A percentile compares a stretch with the other conserved stretches of the same genome.
Evolutionary conservation across 768 basidiomycete genomes (phyloP).

Genomic region (Psilocybe cyanescens): DNA sequence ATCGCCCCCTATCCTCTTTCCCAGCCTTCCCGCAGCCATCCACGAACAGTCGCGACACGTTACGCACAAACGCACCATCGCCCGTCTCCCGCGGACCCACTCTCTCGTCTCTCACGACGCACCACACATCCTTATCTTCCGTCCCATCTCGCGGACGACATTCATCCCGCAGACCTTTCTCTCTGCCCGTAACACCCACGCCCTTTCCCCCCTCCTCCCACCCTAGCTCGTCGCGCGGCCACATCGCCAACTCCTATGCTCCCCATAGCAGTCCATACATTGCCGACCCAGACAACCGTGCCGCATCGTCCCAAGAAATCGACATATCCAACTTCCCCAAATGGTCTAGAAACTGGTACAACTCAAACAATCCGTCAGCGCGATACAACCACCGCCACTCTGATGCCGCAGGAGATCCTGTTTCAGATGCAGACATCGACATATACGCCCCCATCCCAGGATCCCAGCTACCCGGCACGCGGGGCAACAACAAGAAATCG

Average conservation of each 20-base stretch:
- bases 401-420: conserved; percentile 12
- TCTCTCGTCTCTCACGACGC: conserved; percentile 38
- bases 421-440: conserved; percentile 17
- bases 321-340: conserved; percentile 67
- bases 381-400: conserved; percentile 5
- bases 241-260: conserved; percentile 11
- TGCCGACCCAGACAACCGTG: conserved; percentile 22
- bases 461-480: conserved; percentile 21
- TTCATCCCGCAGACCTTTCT: conserved; percentile 45
- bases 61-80: conserved; percentile 37
- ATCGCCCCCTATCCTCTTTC: background rate
- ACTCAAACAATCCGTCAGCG: conserved; percentile 19
- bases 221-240: conserved; percentile 22
- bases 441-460: conserved; percentile 31
- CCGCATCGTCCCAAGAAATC: conserved; percentile 44
- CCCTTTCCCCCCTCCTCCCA: conserved; percentile 18
- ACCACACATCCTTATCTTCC: conserved; percentile 21
- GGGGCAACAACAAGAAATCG: conserved; percentile 19
- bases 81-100: conserved; percentile 48
- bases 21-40: background rate
- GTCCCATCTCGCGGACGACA: conserved; percentile 20
- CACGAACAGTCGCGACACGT: conserved; percentile 27
- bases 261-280: conserved; percentile 24
- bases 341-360: conserved; percentile 69
- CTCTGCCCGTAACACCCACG: conserved; percentile 46